These are phyloP conservation scores for Phaeosphaeriaceae sp. DNA, from an alignment of 2,329 filamentous ascomycete species.

Conservation along the genomic window DNA sequence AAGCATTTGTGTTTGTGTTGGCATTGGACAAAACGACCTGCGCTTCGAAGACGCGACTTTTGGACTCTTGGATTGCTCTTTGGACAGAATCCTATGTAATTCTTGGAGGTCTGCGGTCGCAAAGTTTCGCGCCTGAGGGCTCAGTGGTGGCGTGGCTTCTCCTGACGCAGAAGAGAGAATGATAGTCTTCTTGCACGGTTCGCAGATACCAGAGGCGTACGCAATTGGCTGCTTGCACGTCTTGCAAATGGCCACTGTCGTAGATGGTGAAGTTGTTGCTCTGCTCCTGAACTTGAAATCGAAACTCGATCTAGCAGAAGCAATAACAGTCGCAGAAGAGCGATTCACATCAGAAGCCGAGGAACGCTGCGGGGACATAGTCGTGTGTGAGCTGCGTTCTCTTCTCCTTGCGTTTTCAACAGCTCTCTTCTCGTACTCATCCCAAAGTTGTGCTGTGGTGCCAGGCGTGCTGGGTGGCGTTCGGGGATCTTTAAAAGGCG, in stretches of 20 bases:
- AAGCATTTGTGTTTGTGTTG: slow-evolving; percentile 25
- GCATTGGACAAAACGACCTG: slow-evolving; percentile 24
- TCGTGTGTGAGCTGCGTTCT: slow-evolving; percentile 23
- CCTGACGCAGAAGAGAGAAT: slow-evolving; percentile 24
- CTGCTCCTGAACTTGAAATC: slow-evolving; percentile 33
- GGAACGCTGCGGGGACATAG: slow-evolving; percentile 22
- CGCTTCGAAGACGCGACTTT: slow-evolving; percentile 26
- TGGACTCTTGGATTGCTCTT: slow-evolving; percentile 16
- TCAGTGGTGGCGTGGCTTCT: slow-evolving; percentile 37
- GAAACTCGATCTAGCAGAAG: slow-evolving; percentile 27
- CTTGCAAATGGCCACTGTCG: slow-evolving; percentile 39
- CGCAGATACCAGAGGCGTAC: slow-evolving; percentile 37
- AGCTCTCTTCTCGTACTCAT: slow-evolving; percentile 43
- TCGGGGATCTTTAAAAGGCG: slow-evolving; percentile 36
- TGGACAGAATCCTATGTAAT: slow-evolving; percentile 23
- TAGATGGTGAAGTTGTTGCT: slow-evolving; percentile 15
- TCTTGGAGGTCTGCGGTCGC: slow-evolving; percentile 27
- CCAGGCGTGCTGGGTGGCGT: slow-evolving; percentile 35
- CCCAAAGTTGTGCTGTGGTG: slow-evolving; percentile 43
- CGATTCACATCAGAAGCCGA: slow-evolving; percentile 27
- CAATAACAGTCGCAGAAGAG: slow-evolving; percentile 5
- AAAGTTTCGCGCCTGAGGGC: slow-evolving; percentile 31
- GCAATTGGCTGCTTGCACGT: slow-evolving; percentile 36
- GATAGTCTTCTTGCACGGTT: slow-evolving; percentile 40
- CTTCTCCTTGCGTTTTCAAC: slow-evolving; percentile 40